phyloP scores from a whole-genome alignment of 1,284 basidiomycete genomes.

The Malassezia obtusa region DNA sequence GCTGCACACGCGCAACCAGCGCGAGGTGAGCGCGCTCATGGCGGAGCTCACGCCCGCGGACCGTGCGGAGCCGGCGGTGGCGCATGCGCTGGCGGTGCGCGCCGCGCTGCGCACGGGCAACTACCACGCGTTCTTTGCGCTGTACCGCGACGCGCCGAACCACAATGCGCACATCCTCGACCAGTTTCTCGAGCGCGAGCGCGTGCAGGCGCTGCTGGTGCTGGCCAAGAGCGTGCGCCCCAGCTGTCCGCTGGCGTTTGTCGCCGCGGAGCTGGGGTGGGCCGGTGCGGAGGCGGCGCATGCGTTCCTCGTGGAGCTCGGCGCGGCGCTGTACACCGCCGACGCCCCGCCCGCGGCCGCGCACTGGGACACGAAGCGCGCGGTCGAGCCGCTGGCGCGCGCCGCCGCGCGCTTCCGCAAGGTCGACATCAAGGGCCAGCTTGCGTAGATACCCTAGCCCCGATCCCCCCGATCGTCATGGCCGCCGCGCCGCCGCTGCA shows the following conservation, averaged over 20 bases:
- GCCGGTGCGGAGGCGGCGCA: slow-evolving; percentile 59
- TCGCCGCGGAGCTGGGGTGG: slow-evolving; percentile 75
- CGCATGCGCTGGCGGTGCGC: slow-evolving; percentile 81
- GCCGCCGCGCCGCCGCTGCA: not conserved
- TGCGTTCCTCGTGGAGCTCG: slow-evolving; percentile 64
- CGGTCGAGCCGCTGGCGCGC: slow-evolving; percentile 48
- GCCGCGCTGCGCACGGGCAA: slow-evolving; percentile 81
- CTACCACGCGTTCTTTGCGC: slow-evolving; percentile 79
- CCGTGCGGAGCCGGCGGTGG: slow-evolving; percentile 68
- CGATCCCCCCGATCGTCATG: not conserved
- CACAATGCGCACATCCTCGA: slow-evolving; percentile 99
- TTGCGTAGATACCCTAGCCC: slow-evolving; percentile 7
- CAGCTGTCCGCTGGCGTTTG: slow-evolving; percentile 61
- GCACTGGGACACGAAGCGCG: slow-evolving; percentile 53
- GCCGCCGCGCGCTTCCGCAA: slow-evolving; percentile 51
- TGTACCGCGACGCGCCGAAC: slow-evolving; percentile 77
- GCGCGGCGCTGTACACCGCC: slow-evolving; percentile 59
- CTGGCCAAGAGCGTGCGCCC: slow-evolving; percentile 56
- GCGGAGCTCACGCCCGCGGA: slow-evolving; percentile 84
- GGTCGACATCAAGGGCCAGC: slow-evolving; percentile 48
- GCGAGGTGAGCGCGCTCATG: slow-evolving; percentile 93
- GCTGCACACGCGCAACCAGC: slow-evolving; percentile 81
- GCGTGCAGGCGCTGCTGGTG: slow-evolving; percentile 72
- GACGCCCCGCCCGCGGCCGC: slow-evolving; percentile 23
- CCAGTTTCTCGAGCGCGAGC: slow-evolving; percentile 87